These are phyloP conservation scores for Chiua virens DNA, from an alignment of 768 basidiomycete genomes.

Conservation along the genomic window DNA sequence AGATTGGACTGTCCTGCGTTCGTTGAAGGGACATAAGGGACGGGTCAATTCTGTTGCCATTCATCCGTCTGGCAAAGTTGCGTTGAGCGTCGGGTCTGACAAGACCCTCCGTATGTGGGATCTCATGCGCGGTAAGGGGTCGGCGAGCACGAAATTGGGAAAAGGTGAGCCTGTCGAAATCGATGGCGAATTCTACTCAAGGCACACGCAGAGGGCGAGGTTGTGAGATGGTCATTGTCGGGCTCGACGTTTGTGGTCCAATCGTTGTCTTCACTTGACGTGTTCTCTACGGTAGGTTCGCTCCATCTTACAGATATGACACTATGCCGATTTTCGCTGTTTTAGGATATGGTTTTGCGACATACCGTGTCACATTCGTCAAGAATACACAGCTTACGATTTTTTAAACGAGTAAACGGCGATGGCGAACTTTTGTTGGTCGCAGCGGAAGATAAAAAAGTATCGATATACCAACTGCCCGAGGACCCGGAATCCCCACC, in stretches of 20 bases:
- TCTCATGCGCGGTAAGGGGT: slow-evolving; percentile 90
- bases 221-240: slow-evolving; percentile 83
- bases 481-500: slow-evolving; percentile 47
- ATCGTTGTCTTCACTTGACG: slow-evolving; percentile 67
- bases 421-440: slow-evolving; percentile 73
- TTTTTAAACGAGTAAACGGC: slow-evolving; percentile 59
- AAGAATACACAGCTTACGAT: slow-evolving; percentile 82
- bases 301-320: not conserved
- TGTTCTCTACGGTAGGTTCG: slow-evolving; percentile 71
- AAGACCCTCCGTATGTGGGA: slow-evolving; percentile 97
- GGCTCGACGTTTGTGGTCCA: slow-evolving; percentile 84
- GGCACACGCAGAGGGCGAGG: slow-evolving; percentile 73
- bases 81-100: slow-evolving; percentile 88
- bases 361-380: slow-evolving; percentile 75
- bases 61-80: slow-evolving; percentile 91
- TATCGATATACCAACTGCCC: slow-evolving; percentile 71
- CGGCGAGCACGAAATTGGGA: slow-evolving; percentile 85
- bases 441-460: slow-evolving; percentile 87
- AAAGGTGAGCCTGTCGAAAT: slow-evolving; percentile 54
- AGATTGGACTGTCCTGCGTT: slow-evolving; percentile 89
- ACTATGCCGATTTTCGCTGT: not conserved
- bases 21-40: slow-evolving; percentile 91
- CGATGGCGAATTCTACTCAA: not conserved
- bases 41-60: slow-evolving; percentile 88
- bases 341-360: slow-evolving; percentile 75